Evolutionary conservation across 306 rosid genomes (phyloP).

Genomic region (Cucumis sativus): Cucumber_9930_V3 NC_026658.2:852501-853000

Average conservation of each 20-base stretch:
- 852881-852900: neutral
- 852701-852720: too few species aligned
- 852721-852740: too few species aligned
- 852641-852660: too few species aligned
- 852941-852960: neutral
- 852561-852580: neutral
- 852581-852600: neutral
- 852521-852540: neutral
- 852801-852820: too few species aligned
- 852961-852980: constrained; percentile 11
- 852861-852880: neutral
- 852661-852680: too few species aligned
- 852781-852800: too few species aligned
- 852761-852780: too few species aligned
- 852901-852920: neutral
- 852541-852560: neutral
- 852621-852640: neutral
- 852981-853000: constrained; percentile 9
- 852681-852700: too few species aligned
- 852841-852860: too few species aligned
- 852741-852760: too few species aligned
- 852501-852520: neutral
- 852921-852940: neutral
- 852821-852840: too few species aligned
- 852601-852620: too few species aligned